Conservation (phyloP, 805 yeast species). For the Cyberlindnera nakhonratchasimensis region DNA sequence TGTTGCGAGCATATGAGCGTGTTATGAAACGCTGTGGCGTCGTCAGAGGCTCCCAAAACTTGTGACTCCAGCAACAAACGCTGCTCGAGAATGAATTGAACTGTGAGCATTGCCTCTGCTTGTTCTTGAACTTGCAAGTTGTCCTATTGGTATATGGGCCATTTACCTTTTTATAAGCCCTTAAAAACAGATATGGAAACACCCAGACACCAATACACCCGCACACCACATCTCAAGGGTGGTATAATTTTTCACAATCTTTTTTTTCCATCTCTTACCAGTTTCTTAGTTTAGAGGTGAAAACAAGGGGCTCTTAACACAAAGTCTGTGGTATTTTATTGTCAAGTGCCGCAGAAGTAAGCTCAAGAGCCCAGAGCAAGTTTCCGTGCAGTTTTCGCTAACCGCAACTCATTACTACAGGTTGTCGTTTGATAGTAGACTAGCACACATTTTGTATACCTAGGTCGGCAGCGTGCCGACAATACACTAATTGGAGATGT, state of each 20-base stretch:
- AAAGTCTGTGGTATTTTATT: constrained; percentile 13
- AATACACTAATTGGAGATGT: no score
- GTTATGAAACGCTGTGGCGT: constrained; percentile 14
- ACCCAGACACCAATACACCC: neutral
- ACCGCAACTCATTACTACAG: constrained; percentile 31
- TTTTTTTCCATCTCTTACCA: neutral
- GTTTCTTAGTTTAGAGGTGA: neutral
- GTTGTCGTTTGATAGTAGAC: constrained; percentile 35
- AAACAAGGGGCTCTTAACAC: constrained; percentile 13
- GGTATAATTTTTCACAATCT: neutral
- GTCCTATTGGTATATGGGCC: no score
- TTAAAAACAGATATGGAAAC: no score
- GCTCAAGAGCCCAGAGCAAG: constrained; percentile 19
- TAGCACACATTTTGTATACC: constrained; percentile 28
- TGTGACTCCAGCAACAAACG: neutral
- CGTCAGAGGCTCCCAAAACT: neutral
- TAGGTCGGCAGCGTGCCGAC: no score
- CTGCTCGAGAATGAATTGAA: constrained; percentile 6
- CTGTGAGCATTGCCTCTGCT: neutral
- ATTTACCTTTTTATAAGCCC: no score
- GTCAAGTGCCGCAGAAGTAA: constrained; percentile 14
- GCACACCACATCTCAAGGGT: neutral
- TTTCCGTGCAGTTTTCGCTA: constrained; percentile 30
- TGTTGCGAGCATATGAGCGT: constrained; percentile 14
- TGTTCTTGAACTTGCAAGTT: neutral